phyloP scores from a whole-genome alignment of 805 yeast genomes.

The Scheffersomyces coipomensis region DNA sequence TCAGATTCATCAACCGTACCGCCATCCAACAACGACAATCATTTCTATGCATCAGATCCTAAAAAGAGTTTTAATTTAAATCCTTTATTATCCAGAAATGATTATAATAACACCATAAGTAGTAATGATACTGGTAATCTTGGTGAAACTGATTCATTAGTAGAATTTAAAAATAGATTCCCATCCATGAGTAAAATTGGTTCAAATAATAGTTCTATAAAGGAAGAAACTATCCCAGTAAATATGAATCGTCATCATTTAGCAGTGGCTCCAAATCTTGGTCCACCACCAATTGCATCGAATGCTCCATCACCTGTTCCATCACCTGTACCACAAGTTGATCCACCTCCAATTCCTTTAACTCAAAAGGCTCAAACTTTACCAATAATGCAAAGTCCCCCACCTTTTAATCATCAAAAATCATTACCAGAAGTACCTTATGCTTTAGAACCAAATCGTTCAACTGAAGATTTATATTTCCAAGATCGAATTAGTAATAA shows the following conservation, averaged over 20 bases:
- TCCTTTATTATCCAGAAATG: neutral
- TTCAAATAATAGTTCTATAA: neutral
- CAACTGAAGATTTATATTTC: constrained; percentile 1
- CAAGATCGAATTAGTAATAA: neutral
- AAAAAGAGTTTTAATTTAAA: constrained; percentile 1
- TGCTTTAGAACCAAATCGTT: neutral
- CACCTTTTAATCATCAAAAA: neutral
- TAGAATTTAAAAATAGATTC: constrained; percentile 3
- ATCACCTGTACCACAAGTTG: neutral
- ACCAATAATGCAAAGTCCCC: neutral
- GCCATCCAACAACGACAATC: no score
- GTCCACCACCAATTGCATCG: constrained; percentile 1
- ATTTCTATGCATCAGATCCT: neutral
- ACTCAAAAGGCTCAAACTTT: neutral
- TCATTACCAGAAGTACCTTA: neutral
- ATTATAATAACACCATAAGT: neutral
- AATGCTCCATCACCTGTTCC: neutral
- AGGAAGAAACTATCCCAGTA: no score
- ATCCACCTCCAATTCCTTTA: constrained; percentile 1
- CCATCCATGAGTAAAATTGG: neutral
- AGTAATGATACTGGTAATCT: neutral
- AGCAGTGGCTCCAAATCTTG: no score
- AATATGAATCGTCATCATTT: no score
- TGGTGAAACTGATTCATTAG: neutral
- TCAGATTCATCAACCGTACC: neutral